Percentiles rank a stretch among this genome's conserved stretches.
Conservation (phyloP, 2,329 filamentous ascomycete species). For the Tricladium varicosporioides region DNA sequence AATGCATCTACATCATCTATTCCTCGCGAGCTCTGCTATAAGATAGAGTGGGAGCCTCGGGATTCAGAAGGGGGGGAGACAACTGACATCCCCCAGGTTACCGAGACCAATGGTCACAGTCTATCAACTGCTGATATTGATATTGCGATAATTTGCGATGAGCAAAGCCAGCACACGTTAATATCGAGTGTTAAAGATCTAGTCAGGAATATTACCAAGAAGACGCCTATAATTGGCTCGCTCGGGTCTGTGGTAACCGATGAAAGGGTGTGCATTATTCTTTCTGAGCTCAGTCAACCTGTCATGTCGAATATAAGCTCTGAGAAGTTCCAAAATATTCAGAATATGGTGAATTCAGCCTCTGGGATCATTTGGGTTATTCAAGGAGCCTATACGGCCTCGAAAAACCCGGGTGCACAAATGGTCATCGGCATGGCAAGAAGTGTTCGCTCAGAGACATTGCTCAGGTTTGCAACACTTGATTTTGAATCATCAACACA, state of each 20-base stretch:
- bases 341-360: slow-evolving; percentile 37
- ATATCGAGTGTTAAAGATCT: slow-evolving; percentile 37
- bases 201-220: slow-evolving; percentile 35
- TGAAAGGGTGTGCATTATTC: slow-evolving; percentile 42
- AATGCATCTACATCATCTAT: slow-evolving; percentile 25
- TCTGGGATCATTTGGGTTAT: slow-evolving; percentile 49
- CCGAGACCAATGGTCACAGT: background rate
- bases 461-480: slow-evolving; percentile 26
- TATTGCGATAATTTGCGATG: slow-evolving; percentile 40
- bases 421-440: slow-evolving; percentile 31
- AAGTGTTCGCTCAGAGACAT: slow-evolving; percentile 28
- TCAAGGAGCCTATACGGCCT: slow-evolving; percentile 39
- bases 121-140: slow-evolving; percentile 18
- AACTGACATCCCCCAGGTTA: background rate
- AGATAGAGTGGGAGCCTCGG: slow-evolving; percentile 44
- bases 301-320: slow-evolving; percentile 41
- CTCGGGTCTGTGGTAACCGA: slow-evolving; percentile 32
- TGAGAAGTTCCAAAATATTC: slow-evolving; percentile 41
- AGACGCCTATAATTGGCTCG: slow-evolving; percentile 32
- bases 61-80: background rate
- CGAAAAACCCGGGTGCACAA: slow-evolving; percentile 22
- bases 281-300: slow-evolving; percentile 43
- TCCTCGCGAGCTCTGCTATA: slow-evolving; percentile 45
- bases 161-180: slow-evolving; percentile 33
- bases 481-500: slow-evolving; percentile 26